Conservation (phyloP, 306 rosid species). For the Quillaja saponaria region DNA sequence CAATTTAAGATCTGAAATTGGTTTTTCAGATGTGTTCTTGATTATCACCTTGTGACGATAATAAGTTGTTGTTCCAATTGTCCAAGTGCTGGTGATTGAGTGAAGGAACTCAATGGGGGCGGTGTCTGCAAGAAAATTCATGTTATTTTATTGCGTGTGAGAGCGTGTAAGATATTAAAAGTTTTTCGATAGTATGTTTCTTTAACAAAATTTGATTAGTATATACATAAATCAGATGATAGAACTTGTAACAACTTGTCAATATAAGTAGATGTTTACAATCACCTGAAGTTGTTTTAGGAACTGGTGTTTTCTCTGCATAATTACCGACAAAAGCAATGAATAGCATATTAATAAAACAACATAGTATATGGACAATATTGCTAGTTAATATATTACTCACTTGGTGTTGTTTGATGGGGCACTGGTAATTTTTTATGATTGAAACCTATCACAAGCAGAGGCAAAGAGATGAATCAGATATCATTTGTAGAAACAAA, state of each 20-base stretch:
- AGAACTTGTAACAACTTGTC: too few relatives aligned
- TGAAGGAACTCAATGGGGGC: conserved; percentile 60
- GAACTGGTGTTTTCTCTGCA: conserved; percentile 8
- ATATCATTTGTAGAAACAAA: too few relatives aligned
- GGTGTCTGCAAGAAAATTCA: conserved; percentile 38
- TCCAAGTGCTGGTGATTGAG: conserved; percentile 70
- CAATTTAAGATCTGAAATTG: conserved; percentile 55
- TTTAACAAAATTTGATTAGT: not conserved
- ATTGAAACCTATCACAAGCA: conserved; percentile 38
- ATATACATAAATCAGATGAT: conserved; percentile 1
- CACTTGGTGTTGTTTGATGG: conserved; percentile 36
- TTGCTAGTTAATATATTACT: too few relatives aligned
- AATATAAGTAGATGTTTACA: conserved; percentile 11
- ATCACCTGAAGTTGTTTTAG: conserved; percentile 19
- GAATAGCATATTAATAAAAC: conserved; percentile 3
- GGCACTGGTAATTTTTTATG: conserved; percentile 31
- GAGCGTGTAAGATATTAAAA: too few relatives aligned
- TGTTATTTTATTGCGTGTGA: not conserved
- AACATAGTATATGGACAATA: too few relatives aligned
- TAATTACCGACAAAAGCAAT: conserved; percentile 37
- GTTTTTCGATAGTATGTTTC: too few relatives aligned
- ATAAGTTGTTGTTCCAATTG: conserved; percentile 35
- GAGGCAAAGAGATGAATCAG: conserved; percentile 3
- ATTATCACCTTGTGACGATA: conserved; percentile 75
- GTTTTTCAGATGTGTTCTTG: conserved; percentile 68